A percentile compares a stretch with the other conserved stretches of the same genome.
phyloP scores from a whole-genome alignment of 176 grass and related monocot genomes.

The Carex pumila region DNA sequence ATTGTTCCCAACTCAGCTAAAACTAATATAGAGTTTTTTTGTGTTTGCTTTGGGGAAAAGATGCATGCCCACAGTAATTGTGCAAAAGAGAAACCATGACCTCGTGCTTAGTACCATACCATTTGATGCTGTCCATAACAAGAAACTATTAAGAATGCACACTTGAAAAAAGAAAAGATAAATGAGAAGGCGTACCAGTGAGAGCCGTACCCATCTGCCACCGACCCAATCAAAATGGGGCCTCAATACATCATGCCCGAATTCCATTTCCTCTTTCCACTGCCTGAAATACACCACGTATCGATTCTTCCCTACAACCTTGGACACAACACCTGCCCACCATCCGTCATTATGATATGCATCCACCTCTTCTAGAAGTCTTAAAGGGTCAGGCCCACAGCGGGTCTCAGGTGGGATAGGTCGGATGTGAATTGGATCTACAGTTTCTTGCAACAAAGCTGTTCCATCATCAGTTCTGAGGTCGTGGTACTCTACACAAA shows the following conservation, averaged over 20 bases:
- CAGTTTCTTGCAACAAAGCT: conserved; percentile 46
- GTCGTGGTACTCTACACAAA: conserved; percentile 50
- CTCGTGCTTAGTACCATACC: not conserved
- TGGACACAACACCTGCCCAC: conserved; percentile 81
- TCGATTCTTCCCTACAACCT: conserved; percentile 27
- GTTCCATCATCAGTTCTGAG: conserved; percentile 53
- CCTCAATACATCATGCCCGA: conserved; percentile 44
- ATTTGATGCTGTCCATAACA: not conserved
- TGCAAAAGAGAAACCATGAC: not conserved
- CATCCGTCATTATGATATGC: conserved; percentile 67
- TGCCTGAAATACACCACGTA: conserved; percentile 77
- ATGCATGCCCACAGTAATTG: not conserved
- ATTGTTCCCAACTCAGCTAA: not conserved
- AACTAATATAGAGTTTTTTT: not conserved
- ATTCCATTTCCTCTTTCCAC: conserved; percentile 63
- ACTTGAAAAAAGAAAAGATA: not conserved
- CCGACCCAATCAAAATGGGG: conserved; percentile 61
- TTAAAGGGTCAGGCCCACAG: conserved; percentile 10
- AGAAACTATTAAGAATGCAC: not conserved
- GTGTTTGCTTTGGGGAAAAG: not conserved
- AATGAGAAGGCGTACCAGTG: conserved; percentile 29
- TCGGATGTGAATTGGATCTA: conserved; percentile 46
- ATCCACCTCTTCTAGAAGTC: conserved; percentile 77
- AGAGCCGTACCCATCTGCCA: conserved; percentile 59
- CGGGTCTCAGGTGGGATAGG: conserved; percentile 34